phyloP scores from a whole-genome alignment of 495 filamentous ascomycete genomes.

The Corynascus novoguineensis region DNA sequence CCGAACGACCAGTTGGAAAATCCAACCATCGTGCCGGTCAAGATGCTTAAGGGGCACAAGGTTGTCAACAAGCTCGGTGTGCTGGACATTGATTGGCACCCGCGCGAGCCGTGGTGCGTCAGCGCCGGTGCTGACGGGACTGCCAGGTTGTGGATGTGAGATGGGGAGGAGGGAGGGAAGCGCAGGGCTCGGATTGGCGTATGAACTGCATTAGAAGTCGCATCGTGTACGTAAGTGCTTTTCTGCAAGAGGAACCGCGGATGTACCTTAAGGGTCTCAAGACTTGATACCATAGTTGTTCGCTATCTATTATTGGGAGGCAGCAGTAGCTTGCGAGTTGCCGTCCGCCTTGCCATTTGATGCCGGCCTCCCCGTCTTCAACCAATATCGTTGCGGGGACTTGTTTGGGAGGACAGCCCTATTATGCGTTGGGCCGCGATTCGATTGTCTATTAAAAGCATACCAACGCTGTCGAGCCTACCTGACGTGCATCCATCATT shows the following conservation, averaged over 20 bases:
- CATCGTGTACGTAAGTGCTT: slow-evolving; percentile 10
- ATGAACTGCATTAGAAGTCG: neutral
- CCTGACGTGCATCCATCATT: too few relatives aligned
- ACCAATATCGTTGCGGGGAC: too few relatives aligned
- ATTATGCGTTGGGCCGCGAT: neutral
- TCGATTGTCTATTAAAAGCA: neutral
- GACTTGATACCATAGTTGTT: slow-evolving; percentile 7
- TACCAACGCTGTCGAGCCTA: neutral
- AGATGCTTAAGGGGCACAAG: slow-evolving; percentile 86
- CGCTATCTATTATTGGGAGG: neutral
- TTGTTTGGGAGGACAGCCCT: neutral
- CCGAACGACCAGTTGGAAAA: slow-evolving; percentile 92
- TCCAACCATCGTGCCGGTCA: slow-evolving; percentile 90
- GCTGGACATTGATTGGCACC: slow-evolving; percentile 93
- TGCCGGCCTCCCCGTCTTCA: neutral
- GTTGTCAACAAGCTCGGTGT: slow-evolving; percentile 77
- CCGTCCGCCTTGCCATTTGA: neutral
- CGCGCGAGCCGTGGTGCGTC: slow-evolving; percentile 83
- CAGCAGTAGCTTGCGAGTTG: neutral
- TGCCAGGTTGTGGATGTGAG: slow-evolving; percentile 44
- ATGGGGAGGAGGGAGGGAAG: neutral
- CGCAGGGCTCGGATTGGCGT: neutral
- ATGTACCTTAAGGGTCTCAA: neutral
- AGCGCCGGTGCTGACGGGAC: slow-evolving; percentile 93
- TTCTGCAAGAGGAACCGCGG: neutral